Base-by-base conservation (phyloP, 371 early-diverging fungal genomes). In the Cokeromyces recurvatus region DNA sequence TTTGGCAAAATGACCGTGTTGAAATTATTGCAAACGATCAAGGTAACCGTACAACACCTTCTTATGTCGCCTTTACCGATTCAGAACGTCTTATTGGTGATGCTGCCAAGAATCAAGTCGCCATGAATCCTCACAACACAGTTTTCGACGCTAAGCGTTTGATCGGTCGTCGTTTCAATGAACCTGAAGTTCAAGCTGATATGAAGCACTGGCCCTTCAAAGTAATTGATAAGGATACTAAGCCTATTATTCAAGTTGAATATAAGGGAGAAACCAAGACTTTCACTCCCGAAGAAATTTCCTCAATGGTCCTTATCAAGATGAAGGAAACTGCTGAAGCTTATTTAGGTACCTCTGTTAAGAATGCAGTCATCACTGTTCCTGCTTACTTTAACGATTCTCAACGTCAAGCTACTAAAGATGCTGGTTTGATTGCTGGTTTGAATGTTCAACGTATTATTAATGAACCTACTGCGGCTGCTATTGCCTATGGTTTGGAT, bases 381-480 rank as follows among this genome's bases (percentile, higher is more conserved):
- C 84, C 84, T 35, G 84, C 84, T 37, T 84, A 84, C 69, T 84
- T 84, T 62, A 81, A 80, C 65, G 94, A 95, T 68, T 81, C 86
- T 17, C 99, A 98, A 74, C 85, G 96, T 59, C 92, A 95, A 66
- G 97, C 95, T 16, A 96, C 95, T 60, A 95, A 96, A 77, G 91
- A 92, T 62, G 95, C 99, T 25, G 97, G 93, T 45, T 73, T 77
- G 23, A 91, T 94, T 64, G 91, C 97, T 22, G 97, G 97, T 38
- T 70, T 98, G 32, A 84, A 94, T 55, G 95, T 94, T 15, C 64
- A 92, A 47, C 84, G 96, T 62, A 90, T 98, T 24, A 92, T 97
- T 66, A 96, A 95, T 73, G 97, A 95, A 66, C 95, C 97, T 36
- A 95, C 95, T 5, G 96, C 97, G 10, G 96, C 97, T 40, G 97